These are phyloP conservation scores for Litsea cubeba DNA, from an alignment of 164 flowering plant species.

Conservation along the genomic window DNA sequence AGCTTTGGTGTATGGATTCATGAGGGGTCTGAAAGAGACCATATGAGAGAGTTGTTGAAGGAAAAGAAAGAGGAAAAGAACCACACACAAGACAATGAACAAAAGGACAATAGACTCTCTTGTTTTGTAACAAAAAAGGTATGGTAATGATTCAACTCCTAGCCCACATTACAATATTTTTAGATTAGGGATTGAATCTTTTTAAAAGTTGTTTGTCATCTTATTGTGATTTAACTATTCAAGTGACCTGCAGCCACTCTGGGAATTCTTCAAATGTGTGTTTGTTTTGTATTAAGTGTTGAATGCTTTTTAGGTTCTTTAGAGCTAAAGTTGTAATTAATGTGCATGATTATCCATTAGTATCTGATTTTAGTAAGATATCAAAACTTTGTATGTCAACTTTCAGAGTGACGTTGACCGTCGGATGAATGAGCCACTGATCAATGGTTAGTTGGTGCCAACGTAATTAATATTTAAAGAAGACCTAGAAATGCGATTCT, in stretches of 20 bases:
- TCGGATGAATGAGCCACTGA: too few relatives aligned
- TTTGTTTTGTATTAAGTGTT: too few relatives aligned
- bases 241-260: neutral
- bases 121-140: neutral
- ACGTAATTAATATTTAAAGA: too few relatives aligned
- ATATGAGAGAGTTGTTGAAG: neutral
- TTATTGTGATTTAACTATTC: neutral
- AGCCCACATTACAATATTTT: neutral
- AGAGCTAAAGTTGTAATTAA: too few relatives aligned
- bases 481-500: too few relatives aligned
- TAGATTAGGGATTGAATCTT: neutral
- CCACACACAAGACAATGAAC: neutral
- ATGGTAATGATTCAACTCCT: neutral
- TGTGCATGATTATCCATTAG: too few relatives aligned
- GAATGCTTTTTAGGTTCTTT: too few relatives aligned
- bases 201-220: slow-evolving; percentile 4
- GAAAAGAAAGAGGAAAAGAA: neutral
- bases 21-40: neutral
- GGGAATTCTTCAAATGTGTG: too few relatives aligned
- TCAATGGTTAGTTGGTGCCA: too few relatives aligned
- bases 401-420: too few relatives aligned
- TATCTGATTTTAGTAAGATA: too few relatives aligned
- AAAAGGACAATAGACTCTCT: neutral
- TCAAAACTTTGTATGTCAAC: too few relatives aligned
- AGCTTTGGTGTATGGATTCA: neutral